phyloP scores from a whole-genome alignment of 768 basidiomycete species.

The Crassisporium funariophilum region DNA sequence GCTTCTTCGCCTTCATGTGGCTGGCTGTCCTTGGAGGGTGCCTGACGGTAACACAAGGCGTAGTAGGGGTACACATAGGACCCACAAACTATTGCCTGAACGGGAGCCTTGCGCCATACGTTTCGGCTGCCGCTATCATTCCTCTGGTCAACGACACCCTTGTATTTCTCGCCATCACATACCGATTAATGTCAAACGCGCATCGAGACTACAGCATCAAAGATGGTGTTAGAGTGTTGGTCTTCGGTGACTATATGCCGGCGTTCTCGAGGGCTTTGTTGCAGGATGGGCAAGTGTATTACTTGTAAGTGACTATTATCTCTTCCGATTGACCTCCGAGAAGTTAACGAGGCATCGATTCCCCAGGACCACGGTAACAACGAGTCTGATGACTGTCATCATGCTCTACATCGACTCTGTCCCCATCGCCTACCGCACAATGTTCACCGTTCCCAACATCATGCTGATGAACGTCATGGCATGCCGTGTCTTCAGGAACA shows the following conservation, averaged over 20 bases:
- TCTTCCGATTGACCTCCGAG: background rate
- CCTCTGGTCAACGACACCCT: slow-evolving; percentile 24
- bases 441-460: slow-evolving; percentile 5
- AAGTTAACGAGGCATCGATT: background rate
- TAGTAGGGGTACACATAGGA: slow-evolving; percentile 14
- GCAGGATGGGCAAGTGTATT: slow-evolving; percentile 28
- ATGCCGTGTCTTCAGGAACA: slow-evolving; percentile 19
- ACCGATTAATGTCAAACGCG: too few species aligned
- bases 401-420: slow-evolving; percentile 4
- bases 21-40: slow-evolving; percentile 23
- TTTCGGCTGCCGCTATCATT: slow-evolving; percentile 12
- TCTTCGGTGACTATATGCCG: too few species aligned
- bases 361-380: slow-evolving; percentile 7
- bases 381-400: slow-evolving; percentile 5
- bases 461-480: slow-evolving; percentile 19
- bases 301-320: slow-evolving; percentile 17
- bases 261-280: slow-evolving; percentile 20
- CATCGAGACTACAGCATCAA: too few species aligned
- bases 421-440: slow-evolving; percentile 10
- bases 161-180: slow-evolving; percentile 31
- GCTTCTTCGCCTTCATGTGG: slow-evolving; percentile 28
- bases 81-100: slow-evolving; percentile 22
- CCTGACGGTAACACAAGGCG: slow-evolving; percentile 21
- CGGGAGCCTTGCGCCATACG: slow-evolving; percentile 9
- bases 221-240: too few species aligned